Evolutionary conservation across 306 rosid species (phyloP).

Genomic region (Rosa multiflora): DNA sequence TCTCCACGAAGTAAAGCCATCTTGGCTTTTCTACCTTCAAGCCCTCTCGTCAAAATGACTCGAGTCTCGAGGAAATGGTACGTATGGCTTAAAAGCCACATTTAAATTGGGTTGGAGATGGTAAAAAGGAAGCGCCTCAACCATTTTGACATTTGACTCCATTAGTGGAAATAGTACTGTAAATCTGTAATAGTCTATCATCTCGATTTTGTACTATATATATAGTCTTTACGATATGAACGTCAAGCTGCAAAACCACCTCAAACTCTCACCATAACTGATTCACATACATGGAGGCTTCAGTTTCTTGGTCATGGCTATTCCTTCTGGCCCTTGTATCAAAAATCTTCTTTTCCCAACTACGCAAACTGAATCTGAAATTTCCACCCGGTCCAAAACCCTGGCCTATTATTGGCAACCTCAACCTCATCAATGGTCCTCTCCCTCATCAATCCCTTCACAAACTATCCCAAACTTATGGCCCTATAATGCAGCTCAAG

Average conservation of each 20-base stretch:
- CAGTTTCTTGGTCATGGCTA: background rate
- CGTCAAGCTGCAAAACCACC: background rate
- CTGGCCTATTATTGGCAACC: conserved; percentile 38
- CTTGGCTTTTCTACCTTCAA: too few species aligned
- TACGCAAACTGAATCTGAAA: background rate
- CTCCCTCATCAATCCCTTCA: conserved; percentile 34
- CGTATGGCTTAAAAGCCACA: too few species aligned
- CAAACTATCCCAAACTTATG: conserved; percentile 31
- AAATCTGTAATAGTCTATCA: too few species aligned
- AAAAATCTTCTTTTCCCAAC: background rate
- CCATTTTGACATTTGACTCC: too few species aligned
- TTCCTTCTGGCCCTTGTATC: background rate
- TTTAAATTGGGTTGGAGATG: too few species aligned
- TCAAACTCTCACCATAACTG: background rate
- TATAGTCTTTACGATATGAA: too few species aligned
- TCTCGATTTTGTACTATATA: too few species aligned
- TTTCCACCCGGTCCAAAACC: conserved; percentile 36
- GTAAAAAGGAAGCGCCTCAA: too few species aligned
- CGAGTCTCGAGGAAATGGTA: too few species aligned
- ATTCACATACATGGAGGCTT: background rate
- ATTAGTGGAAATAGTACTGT: too few species aligned
- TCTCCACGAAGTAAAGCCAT: too few species aligned
- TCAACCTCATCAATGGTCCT: conserved; percentile 22
- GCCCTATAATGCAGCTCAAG: conserved; percentile 33
- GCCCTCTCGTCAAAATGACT: too few species aligned